Evolutionary conservation across 306 rosid species (phyloP), one percentile per base, ranked within the genome.

Genomic region (Inga laurina): DNA sequence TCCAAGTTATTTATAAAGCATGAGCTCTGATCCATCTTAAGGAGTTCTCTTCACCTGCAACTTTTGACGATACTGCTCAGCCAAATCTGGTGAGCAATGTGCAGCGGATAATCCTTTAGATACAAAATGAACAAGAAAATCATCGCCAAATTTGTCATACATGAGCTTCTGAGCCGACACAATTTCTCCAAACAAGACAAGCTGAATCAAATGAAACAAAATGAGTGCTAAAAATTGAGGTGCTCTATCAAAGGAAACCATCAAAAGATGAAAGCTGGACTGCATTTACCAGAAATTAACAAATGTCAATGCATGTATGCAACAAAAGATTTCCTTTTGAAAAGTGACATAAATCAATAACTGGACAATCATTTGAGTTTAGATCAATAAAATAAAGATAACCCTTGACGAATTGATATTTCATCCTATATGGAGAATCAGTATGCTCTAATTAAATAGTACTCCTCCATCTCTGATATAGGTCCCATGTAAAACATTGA

Each of bases 141-240:
- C 98, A 86, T 96, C 88, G 48, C 99, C 98, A 21, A 96, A 94
- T 67, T 89, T 91, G 87, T 96, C 99, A 75, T 91, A 94, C 97
- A 96, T 94, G 85, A 96, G 94, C 95, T 91, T 96, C 86, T 94
- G 99, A 74, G 97, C 99, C 84, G 90, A 68, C 81, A 96, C 99
- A 79, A 96, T 94, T 88, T 96, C 99, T 88, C 98, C 98, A 80
- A 96, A 94, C 90, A 96, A 89, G 89, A 90, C 84, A 82, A 87
- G 82, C 99, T 96, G 97, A 78, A 64, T 66, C 45, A 51, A 81
- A 72, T 18, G 73, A 16, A 66, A 27, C 48, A 57, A 51, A 24
- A 57, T 54, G 44, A 70, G 49, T 51, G 54, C 54, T 16, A 51
- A 65, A 74, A 48, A 16, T 67, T 74, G 75, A 65, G 64, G 67